These are phyloP conservation scores for Backusella tuberculispora DNA, from an alignment of 192 early-diverging fungal species.

Conservation along the genomic window DNA sequence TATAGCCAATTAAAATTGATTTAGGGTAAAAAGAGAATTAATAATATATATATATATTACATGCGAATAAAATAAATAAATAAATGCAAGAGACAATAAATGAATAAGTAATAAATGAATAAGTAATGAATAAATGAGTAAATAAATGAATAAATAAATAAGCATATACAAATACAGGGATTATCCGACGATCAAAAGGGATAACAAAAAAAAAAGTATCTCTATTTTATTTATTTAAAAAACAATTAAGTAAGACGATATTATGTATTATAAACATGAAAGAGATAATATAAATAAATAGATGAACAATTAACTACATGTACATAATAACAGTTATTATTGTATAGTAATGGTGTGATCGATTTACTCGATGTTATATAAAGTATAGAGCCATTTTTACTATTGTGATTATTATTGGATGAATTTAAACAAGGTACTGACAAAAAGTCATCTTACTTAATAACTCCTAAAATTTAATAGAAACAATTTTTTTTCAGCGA, in stretches of 20 bases:
- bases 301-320: too few species aligned
- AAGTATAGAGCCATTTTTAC: neutral
- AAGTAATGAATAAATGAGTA: slow-evolving; percentile 1
- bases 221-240: neutral
- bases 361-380: too few species aligned
- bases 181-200: slow-evolving; percentile 4
- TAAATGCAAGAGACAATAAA: too few species aligned
- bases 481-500: slow-evolving; percentile 5
- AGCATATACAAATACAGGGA: slow-evolving; percentile 1
- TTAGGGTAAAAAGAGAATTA: neutral
- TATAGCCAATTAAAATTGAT: neutral
- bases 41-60: too few species aligned
- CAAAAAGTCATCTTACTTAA: slow-evolving; percentile 10
- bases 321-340: too few species aligned
- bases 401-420: neutral
- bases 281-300: too few species aligned
- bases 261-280: too few species aligned
- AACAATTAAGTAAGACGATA: too few species aligned
- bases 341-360: too few species aligned
- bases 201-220: neutral
- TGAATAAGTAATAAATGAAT: too few species aligned
- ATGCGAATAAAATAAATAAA: too few species aligned
- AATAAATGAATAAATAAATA: slow-evolving; percentile 12
- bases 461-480: neutral
- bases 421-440: slow-evolving; percentile 2